A percentile compares a stretch with the other conserved stretches of the same genome.
These are phyloP conservation scores for Aspergillus vadensis DNA, from an alignment of 2,329 filamentous ascomycete species.

Conservation along the genomic window DNA sequence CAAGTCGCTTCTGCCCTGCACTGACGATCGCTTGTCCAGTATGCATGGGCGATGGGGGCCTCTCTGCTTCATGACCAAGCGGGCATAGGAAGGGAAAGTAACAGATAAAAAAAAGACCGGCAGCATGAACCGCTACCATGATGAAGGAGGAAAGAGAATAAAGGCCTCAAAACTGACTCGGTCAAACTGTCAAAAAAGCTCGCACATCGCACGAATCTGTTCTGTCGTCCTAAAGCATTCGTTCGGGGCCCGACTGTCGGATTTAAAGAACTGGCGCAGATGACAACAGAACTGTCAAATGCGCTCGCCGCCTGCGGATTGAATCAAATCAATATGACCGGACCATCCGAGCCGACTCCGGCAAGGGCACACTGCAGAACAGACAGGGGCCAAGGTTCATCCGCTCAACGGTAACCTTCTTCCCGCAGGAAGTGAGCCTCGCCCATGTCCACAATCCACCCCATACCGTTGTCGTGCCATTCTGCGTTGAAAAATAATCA, in stretches of 20 bases:
- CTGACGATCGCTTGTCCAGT: constrained; percentile 1
- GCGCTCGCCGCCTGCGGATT: background rate
- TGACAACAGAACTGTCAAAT: background rate
- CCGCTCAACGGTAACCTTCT: background rate
- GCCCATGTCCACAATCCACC: background rate
- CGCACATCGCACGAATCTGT: background rate
- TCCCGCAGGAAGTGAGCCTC: background rate
- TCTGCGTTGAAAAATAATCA: background rate
- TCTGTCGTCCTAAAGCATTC: background rate
- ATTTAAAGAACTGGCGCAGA: constrained; percentile 1
- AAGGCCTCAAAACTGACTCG: background rate
- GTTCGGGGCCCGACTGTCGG: background rate
- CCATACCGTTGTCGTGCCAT: background rate
- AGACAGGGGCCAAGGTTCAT: background rate
- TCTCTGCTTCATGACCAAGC: background rate
- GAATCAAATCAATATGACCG: background rate
- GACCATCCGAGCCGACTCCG: background rate
- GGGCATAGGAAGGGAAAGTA: background rate
- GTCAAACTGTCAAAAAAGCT: background rate
- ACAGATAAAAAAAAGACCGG: too few species aligned
- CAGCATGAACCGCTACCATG: background rate
- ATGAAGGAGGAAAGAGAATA: background rate
- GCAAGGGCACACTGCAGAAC: background rate
- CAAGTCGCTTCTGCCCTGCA: constrained; percentile 10
- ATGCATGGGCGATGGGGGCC: background rate